phyloP scores from a whole-genome alignment of 768 basidiomycete species.

The Rhodotorula paludigena region DNA sequence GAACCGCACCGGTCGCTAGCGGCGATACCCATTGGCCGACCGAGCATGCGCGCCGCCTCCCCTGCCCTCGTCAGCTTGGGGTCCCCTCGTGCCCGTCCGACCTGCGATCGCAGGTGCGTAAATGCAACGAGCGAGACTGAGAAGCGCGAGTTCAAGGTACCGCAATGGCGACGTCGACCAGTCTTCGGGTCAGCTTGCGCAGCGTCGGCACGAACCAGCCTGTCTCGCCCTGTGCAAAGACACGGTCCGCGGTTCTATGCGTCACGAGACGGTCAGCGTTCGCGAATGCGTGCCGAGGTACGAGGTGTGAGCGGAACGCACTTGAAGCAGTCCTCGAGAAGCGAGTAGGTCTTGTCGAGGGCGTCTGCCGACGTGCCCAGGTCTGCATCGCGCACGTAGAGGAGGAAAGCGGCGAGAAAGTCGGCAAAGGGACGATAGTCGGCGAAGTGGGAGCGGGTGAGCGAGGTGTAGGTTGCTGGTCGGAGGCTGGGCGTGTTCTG shows the following conservation, averaged over 20 bases:
- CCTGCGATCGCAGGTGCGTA: constrained; percentile 16
- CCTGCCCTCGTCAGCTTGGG: constrained; percentile 30
- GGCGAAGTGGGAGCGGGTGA: constrained; percentile 22
- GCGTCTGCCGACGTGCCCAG: neutral
- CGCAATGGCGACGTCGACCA: constrained; percentile 26
- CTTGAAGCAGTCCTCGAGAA: constrained; percentile 38
- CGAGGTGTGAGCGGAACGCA: constrained; percentile 7
- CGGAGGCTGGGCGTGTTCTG: constrained; percentile 3
- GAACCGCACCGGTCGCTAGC: constrained; percentile 33
- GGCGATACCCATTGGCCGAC: constrained; percentile 36
- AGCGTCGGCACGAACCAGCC: constrained; percentile 41
- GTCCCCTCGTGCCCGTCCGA: constrained; percentile 31
- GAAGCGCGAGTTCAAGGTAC: constrained; percentile 8
- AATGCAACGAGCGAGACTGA: neutral
- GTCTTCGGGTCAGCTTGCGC: constrained; percentile 19
- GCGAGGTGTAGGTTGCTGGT: constrained; percentile 18
- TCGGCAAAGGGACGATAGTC: constrained; percentile 35
- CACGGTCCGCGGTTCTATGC: constrained; percentile 23
- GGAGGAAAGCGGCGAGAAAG: constrained; percentile 36
- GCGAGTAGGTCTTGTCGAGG: constrained; percentile 11
- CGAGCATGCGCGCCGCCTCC: constrained; percentile 32
- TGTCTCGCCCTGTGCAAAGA: constrained; percentile 32
- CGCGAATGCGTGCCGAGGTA: neutral
- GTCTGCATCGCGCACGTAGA: constrained; percentile 34
- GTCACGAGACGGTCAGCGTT: no score